phyloP scores from a whole-genome alignment of 139 green algal species.

The Chlorella sp. region DNA sequence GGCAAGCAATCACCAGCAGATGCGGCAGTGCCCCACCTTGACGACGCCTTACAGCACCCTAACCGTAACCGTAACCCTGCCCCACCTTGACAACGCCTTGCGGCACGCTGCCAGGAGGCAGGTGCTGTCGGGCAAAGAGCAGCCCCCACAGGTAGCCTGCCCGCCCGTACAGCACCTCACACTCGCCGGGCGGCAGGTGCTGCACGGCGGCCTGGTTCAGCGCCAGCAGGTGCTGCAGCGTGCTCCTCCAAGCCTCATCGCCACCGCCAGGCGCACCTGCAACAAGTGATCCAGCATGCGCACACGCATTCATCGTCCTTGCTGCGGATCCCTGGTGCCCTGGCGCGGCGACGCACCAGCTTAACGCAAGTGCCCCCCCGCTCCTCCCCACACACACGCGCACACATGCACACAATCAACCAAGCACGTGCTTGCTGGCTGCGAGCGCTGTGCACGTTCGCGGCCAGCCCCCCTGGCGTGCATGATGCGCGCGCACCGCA shows the following conservation, averaged over 20 bases:
- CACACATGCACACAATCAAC: not conserved
- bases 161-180: conserved; percentile 54
- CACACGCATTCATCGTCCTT: not conserved
- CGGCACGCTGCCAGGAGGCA: conserved; percentile 6
- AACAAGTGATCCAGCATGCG: not conserved
- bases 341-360: not conserved
- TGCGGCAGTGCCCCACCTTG: no score
- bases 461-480: no score
- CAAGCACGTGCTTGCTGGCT: not conserved
- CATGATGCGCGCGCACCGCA: not conserved
- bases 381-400: not conserved
- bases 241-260: no score
- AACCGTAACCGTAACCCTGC: not conserved
- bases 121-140: conserved; percentile 23
- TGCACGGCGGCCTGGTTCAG: not conserved
- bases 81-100: conserved; percentile 6
- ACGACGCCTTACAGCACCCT: not conserved
- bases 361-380: not conserved
- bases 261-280: no score
- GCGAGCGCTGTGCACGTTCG: no score
- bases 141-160: conserved; percentile 43
- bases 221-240: not conserved
- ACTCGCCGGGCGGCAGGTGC: conserved; percentile 21
- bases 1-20: no score
- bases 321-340: not conserved